Base-by-base conservation (phyloP, 441 rosid species). In the Erodium texanum region DNA sequence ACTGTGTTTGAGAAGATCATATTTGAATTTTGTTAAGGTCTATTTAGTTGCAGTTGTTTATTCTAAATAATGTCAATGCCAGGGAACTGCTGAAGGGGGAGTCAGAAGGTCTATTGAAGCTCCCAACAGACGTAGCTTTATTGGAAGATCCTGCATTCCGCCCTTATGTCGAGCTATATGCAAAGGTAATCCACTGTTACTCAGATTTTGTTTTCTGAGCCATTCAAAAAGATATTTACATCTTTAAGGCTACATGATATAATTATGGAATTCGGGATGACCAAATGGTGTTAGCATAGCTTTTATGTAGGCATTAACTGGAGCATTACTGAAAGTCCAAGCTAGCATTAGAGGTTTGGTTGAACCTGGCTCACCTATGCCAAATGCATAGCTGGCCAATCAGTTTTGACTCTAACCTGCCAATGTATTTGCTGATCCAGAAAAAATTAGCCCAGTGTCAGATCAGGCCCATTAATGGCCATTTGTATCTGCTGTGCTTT, bases 81-180 rank as follows among this genome's bases (percentile, higher is more conserved):
- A 93, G 97, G 79, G 95, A 87, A 82, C 95, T 93, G 69, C 69
- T 84, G 72, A 79, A 77, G 64, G 82, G 75, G 22, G 75, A 85
- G 8, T 68, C 86, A 4, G 73, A 78, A 0, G 89, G 81, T 22
- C 75, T 93, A 69, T 70, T 93, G 68, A 79, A 83, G 68, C 95
- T 93, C 58, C 90, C 83, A 0, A 86, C 87, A 0, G 97, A 93
- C 77, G 76, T 71, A 74, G 93, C 86, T 72, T 75, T 90, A 48
- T 77, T 83, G 34, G 79, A 80, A 24, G 95, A 87, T 76, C 77
- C 86, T 8, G 67, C 59, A 76, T 87, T 90, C 71, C 77, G 69
- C 34, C 24, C 16, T 19, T 88, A 79, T 18, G 96, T 87, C n/a
- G 75, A 81, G 73, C 75, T 77, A 52, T 93, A 89, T 69, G 96